Evolutionary conservation across 108 stramenopile genomes (phyloP).

Genomic region (Phaeodactylum tricornutum): DNA sequence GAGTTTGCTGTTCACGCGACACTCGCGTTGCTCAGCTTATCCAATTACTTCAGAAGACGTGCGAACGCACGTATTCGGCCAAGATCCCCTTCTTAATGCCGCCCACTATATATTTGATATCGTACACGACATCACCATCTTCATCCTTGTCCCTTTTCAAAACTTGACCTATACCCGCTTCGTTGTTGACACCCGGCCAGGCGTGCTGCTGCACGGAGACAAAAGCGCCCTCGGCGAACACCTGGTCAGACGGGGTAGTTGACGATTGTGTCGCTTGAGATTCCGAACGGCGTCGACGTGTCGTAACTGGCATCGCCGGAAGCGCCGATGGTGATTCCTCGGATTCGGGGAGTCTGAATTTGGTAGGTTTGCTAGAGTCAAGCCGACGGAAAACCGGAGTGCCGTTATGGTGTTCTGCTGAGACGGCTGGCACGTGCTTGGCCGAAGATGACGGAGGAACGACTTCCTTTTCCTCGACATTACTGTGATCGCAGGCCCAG

Average conservation of each 20-base stretch:
- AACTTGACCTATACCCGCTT: slow-evolving; percentile 1
- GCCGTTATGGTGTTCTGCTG: neutral
- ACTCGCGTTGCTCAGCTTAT: no score
- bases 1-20: no score
- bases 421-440: slow-evolving; percentile 1
- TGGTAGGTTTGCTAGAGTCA: neutral
- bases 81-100: neutral
- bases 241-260: no score
- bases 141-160: neutral
- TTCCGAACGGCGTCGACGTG: neutral
- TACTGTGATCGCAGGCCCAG: slow-evolving; percentile 5
- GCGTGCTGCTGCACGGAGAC: slow-evolving; percentile 6
- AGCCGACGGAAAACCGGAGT: neutral
- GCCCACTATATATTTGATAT: slow-evolving; percentile 9
- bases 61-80: neutral
- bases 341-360: neutral
- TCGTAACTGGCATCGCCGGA: neutral
- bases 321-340: neutral
- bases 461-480: neutral
- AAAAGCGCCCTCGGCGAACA: neutral
- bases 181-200: slow-evolving; percentile 9
- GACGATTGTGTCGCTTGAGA: neutral
- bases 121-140: slow-evolving; percentile 3
- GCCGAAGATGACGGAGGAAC: neutral
- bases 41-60: no score